These are phyloP conservation scores for Mrakiaceae sp. DNA, from an alignment of 1,284 basidiomycete genomes.

Conservation along the genomic window DNA sequence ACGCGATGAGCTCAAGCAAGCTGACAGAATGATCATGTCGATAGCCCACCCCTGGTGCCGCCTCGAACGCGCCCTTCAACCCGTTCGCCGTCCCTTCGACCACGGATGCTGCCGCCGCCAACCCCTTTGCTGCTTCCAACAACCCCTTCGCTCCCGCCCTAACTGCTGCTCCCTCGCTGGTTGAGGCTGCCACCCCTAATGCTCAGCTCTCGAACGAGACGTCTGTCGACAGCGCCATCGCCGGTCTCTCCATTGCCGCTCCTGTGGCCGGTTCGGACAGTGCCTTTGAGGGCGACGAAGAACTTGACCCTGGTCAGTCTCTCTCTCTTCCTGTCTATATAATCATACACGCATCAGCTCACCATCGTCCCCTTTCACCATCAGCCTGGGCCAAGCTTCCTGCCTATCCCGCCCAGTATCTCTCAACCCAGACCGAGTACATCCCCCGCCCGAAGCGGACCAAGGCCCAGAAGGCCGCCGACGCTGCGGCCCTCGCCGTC, in stretches of 20 bases:
- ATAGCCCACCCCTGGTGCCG: background rate
- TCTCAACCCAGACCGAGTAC: conserved; percentile 35
- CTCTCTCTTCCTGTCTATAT: background rate
- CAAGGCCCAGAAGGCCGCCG: conserved; percentile 12
- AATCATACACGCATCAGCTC: background rate
- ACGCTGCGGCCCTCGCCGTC: conserved; percentile 23
- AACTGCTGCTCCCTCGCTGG: background rate
- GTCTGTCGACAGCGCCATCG: too few relatives aligned
- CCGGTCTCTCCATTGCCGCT: too few relatives aligned
- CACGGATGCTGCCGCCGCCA: conserved; percentile 9
- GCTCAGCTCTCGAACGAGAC: too few relatives aligned
- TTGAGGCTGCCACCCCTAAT: background rate
- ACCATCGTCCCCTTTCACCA: conserved; percentile 16
- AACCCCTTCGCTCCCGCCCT: conserved; percentile 3
- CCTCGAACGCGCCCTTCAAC: conserved; percentile 15
- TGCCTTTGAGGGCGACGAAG: background rate
- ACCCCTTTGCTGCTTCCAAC: conserved; percentile 9
- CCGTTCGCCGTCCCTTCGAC: conserved; percentile 13
- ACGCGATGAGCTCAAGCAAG: background rate
- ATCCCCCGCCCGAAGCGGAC: conserved; percentile 18
- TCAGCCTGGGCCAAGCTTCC: conserved; percentile 27
- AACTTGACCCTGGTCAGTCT: background rate
- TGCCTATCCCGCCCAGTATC: conserved; percentile 34
- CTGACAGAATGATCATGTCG: background rate
- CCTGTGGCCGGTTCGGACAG: too few relatives aligned